Base-by-base conservation (phyloP, 225 moss, liverwort and hornwort species). In the Straminergon stramineum region DNA sequence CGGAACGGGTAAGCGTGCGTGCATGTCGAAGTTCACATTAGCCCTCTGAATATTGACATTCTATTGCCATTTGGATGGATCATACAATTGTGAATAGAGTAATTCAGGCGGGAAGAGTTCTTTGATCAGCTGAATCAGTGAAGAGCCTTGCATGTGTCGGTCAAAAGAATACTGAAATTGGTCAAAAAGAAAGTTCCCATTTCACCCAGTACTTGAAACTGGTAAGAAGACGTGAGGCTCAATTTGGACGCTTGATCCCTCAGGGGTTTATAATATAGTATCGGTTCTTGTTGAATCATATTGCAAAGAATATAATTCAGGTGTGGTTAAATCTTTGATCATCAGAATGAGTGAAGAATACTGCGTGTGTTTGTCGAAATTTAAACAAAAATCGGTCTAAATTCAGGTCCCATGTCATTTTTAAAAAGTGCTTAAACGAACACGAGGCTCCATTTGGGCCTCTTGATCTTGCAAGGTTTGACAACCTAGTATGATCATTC, bases 1-100 rank as follows among this genome's bases (percentile, higher is more conserved):
- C 78, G 97, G 98, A 78, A 91, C 96, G 37, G 98, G 98, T 85
- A n/a, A 79, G 86, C 30, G 6, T 35, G 43, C 57, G 26, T 6
- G 79, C 37, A 14, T 16, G 20, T 15, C 15, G 14, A 15, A 10
- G 15, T 37, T 55, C 84, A 43, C 67, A 13, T 53, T 51, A 45
- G 15, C 60, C 13, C 5, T 11, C 17, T 24, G 18, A 27, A 31
- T 45, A 35, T 22, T 11, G 5, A 37, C 8, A 37, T 34, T 43
- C 24, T 22, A 17, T 45, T 34, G 4, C 41, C 39, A n/a, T 28
- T 28, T 41, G 61, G n/a, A 10, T 79, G 10, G 57, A 79, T 79
- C n/a, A n/a, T 26, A 45, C 45, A 45, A n/a, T 26, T 79, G n/a
- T 37, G 56, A 24, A 15, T 23, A 23, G 23, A 78, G 3, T 5